phyloP scores from a whole-genome alignment of 208 protist species.

The Acanthamoeba culbertsoni region DNA sequence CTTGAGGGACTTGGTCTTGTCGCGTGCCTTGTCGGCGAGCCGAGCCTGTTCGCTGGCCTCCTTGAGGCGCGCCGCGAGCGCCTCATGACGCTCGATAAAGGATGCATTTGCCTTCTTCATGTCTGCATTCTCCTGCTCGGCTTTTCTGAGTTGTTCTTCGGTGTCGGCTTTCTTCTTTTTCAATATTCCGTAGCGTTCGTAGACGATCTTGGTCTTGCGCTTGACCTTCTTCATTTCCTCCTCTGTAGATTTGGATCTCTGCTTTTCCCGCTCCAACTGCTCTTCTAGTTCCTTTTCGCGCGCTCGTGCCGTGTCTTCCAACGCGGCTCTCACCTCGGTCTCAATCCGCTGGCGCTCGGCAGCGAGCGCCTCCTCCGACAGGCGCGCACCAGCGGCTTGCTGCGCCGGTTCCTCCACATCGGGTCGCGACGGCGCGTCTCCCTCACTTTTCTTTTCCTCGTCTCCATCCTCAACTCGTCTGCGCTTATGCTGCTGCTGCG shows the following conservation, averaged over 20 bases:
- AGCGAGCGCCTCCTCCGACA: background rate
- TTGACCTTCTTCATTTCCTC: background rate
- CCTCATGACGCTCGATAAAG: background rate
- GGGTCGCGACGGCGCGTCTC: background rate
- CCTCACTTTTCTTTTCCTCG: background rate
- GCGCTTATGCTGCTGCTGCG: background rate
- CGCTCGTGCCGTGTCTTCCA: no score
- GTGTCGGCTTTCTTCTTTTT: background rate
- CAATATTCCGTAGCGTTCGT: background rate
- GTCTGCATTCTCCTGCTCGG: background rate
- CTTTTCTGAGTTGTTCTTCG: background rate
- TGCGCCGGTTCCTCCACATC: background rate
- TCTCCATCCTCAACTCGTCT: background rate
- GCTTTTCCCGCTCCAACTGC: background rate
- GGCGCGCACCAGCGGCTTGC: no score
- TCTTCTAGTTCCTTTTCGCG: no score
- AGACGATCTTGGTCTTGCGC: background rate
- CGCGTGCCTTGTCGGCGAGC: background rate
- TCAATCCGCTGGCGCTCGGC: no score
- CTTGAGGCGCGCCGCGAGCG: background rate
- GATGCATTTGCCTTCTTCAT: background rate
- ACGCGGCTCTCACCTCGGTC: no score
- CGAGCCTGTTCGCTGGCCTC: background rate
- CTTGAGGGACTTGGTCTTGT: background rate
- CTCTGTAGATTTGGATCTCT: background rate